Evolutionary conservation across 2,329 filamentous ascomycete species (phyloP).

Genomic region (Aspergillus sp.): DNA sequence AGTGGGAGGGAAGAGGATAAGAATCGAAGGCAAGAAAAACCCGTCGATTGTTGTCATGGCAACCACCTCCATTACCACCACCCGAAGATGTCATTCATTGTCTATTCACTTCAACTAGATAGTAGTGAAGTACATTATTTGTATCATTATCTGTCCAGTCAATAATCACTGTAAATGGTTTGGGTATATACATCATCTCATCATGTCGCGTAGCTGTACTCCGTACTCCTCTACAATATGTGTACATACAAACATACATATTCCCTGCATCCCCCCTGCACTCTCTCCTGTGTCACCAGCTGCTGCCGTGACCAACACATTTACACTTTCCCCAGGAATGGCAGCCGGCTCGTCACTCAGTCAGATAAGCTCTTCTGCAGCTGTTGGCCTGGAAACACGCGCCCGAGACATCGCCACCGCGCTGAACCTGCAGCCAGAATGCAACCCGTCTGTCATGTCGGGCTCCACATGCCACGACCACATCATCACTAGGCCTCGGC

Average conservation of each 20-base stretch:
- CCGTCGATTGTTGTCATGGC: conserved; percentile 44
- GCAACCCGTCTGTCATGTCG: not conserved
- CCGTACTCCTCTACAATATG: not conserved
- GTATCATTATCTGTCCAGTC: not conserved
- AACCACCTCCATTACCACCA: conserved; percentile 37
- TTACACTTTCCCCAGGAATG: not conserved
- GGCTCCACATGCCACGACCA: conserved; percentile 1
- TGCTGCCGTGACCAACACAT: not conserved
- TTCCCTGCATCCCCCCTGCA: not conserved
- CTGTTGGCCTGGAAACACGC: conserved; percentile 1
- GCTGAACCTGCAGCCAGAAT: not conserved
- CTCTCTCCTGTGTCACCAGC: not conserved
- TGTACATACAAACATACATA: not conserved
- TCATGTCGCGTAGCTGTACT: not conserved
- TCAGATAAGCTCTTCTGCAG: not conserved
- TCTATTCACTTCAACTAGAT: not conserved
- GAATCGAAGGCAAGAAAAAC: conserved; percentile 27
- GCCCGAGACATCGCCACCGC: not conserved
- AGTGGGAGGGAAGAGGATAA: conserved; percentile 27
- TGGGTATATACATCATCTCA: not conserved
- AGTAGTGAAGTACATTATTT: not conserved
- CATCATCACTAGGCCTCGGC: not conserved
- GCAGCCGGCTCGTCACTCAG: not conserved
- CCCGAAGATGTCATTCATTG: conserved; percentile 6
- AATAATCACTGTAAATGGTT: not conserved